Evolutionary conservation across 768 basidiomycete genomes (phyloP).

Genomic region (Trametes meyenii): DNA sequence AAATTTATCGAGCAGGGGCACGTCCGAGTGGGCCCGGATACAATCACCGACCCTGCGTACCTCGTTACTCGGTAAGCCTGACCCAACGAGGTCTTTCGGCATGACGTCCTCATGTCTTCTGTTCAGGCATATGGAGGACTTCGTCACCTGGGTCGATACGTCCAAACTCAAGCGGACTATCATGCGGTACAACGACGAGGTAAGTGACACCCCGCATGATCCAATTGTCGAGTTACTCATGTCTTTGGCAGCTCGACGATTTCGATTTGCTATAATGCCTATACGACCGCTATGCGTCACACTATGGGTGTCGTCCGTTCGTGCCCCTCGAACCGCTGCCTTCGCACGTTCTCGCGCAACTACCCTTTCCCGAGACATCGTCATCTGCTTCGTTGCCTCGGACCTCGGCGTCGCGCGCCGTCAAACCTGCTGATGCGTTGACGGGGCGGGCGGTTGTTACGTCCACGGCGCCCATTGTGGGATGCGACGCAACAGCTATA

Average conservation of each 20-base stretch:
- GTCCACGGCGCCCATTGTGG: too few relatives aligned
- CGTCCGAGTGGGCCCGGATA: conserved; percentile 94
- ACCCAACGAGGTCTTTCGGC: background rate
- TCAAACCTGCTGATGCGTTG: background rate
- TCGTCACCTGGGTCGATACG: conserved; percentile 98
- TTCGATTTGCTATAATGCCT: conserved; percentile 73
- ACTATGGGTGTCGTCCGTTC: too few relatives aligned
- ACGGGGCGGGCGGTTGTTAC: too few relatives aligned
- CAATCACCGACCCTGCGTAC: conserved; percentile 94
- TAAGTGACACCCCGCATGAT: conserved; percentile 35
- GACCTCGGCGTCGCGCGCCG: background rate
- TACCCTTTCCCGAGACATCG: too few relatives aligned
- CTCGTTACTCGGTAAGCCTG: conserved; percentile 78
- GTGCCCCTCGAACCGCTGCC: background rate
- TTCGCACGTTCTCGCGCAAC: background rate
- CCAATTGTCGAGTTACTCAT: background rate
- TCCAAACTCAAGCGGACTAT: conserved; percentile 96
- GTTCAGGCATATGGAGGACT: conserved; percentile 94
- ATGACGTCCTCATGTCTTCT: conserved; percentile 13
- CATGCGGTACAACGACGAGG: conserved; percentile 96
- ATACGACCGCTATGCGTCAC: background rate
- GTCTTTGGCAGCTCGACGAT: conserved; percentile 76
- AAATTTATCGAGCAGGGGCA: conserved; percentile 99
- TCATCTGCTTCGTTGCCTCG: background rate
- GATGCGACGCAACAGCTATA: too few relatives aligned